Conservation (phyloP, 2,329 filamentous ascomycete genomes). For the Calonectria henricotiae region DNA sequence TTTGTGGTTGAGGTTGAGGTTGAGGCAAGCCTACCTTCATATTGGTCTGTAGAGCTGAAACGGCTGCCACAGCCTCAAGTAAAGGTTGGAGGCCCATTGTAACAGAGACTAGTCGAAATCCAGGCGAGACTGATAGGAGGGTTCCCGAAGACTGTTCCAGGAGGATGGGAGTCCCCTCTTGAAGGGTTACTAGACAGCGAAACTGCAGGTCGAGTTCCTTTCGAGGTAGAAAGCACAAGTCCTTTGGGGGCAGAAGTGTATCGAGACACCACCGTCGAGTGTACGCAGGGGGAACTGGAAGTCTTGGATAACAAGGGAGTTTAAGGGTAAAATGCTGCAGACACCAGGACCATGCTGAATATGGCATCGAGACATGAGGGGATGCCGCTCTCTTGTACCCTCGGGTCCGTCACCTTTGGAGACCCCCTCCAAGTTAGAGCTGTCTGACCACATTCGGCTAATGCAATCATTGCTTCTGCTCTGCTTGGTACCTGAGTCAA, state of each 20-base stretch:
- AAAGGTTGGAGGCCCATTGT: conserved; percentile 48
- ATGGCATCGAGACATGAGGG: conserved; percentile 52
- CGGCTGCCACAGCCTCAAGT: conserved; percentile 40
- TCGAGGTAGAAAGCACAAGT: conserved; percentile 32
- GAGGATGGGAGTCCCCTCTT: conserved; percentile 45
- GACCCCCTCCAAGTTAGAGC: conserved; percentile 46
- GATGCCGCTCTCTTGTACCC: conserved; percentile 55
- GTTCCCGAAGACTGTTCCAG: conserved; percentile 40
- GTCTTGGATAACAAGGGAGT: conserved; percentile 52
- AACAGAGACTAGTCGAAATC: conserved; percentile 33
- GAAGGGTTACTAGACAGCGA: conserved; percentile 46
- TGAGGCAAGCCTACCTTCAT: conserved; percentile 18
- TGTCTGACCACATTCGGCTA: conserved; percentile 48
- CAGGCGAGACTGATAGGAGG: conserved; percentile 36
- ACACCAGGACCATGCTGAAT: conserved; percentile 45
- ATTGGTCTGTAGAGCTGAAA: conserved; percentile 28
- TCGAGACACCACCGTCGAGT: conserved; percentile 38
- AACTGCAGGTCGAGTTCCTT: conserved; percentile 32
- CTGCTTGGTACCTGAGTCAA: conserved; percentile 54
- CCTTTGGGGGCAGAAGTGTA: conserved; percentile 35
- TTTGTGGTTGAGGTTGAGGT: conserved; percentile 46
- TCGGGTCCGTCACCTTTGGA: conserved; percentile 45
- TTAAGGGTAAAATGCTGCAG: conserved; percentile 44
- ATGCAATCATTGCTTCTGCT: conserved; percentile 53
- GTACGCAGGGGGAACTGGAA: conserved; percentile 48